These are phyloP conservation scores for Crucibulum laeve DNA, from an alignment of 768 basidiomycete species.

Conservation along the genomic window DNA sequence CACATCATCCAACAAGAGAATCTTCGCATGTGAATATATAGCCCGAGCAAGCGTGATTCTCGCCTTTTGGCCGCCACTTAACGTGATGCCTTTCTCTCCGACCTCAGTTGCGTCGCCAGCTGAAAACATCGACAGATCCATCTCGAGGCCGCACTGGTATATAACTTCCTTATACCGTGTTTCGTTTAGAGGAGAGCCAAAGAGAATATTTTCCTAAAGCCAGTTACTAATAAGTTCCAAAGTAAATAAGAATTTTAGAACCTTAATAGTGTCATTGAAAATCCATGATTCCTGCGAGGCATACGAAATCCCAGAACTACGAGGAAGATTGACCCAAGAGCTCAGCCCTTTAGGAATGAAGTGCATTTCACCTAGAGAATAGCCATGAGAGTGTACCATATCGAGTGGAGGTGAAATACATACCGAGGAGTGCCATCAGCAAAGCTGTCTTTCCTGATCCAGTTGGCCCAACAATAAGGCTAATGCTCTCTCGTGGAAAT, in stretches of 20 bases:
- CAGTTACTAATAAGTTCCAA: too few relatives aligned
- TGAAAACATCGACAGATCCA: conserved; percentile 64
- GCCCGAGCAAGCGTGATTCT: conserved; percentile 42
- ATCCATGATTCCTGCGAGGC: conserved; percentile 87
- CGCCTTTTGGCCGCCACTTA: conserved; percentile 44
- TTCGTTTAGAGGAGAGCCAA: conserved; percentile 73
- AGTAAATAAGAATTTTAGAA: too few relatives aligned
- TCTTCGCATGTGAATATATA: conserved; percentile 46
- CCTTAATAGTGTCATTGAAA: conserved; percentile 74
- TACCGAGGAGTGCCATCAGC: conserved; percentile 56
- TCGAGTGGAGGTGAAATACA: background rate
- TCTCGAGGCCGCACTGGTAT: conserved; percentile 66
- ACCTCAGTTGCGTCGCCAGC: conserved; percentile 72
- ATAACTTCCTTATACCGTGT: conserved; percentile 75
- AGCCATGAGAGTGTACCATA: background rate
- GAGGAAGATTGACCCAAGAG: conserved; percentile 68
- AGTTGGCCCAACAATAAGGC: conserved; percentile 58
- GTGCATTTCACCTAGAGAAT: conserved; percentile 56
- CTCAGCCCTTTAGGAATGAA: conserved; percentile 44
- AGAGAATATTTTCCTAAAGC: conserved; percentile 81
- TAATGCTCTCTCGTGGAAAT: conserved; percentile 50
- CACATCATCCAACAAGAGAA: conserved; percentile 71
- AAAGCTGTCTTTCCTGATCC: conserved; percentile 59
- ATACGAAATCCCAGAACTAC: conserved; percentile 67
- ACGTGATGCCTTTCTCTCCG: conserved; percentile 64